A percentile compares a stretch with the other conserved stretches of the same genome.
Evolutionary conservation across 495 filamentous ascomycete species (phyloP).

Genomic region (Tetracladium setigerum): DNA sequence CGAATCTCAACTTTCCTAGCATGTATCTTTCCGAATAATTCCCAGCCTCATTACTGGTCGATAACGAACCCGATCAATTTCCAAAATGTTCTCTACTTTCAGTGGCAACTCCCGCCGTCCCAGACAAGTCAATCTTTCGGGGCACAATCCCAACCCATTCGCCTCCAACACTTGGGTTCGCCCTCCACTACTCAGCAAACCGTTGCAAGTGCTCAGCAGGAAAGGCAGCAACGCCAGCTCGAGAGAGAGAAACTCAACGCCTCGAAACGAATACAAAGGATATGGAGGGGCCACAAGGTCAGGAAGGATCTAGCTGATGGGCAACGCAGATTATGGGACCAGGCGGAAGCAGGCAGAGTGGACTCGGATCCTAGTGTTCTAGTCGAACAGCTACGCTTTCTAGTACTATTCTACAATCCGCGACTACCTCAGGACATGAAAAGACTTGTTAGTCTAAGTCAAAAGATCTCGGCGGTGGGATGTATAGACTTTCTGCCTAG

Average conservation of each 20-base stretch:
- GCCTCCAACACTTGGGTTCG: conserved; percentile 41
- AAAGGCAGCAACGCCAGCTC: conserved; percentile 69
- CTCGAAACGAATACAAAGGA: conserved; percentile 63
- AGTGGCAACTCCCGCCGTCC: conserved; percentile 77
- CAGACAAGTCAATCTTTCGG: conserved; percentile 90
- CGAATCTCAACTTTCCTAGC: not conserved
- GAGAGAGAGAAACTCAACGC: conserved; percentile 76
- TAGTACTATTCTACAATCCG: conserved; percentile 25
- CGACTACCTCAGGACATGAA: conserved; percentile 15
- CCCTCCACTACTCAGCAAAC: conserved; percentile 61
- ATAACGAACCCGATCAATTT: not conserved
- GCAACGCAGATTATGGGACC: conserved; percentile 67
- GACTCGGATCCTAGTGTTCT: conserved; percentile 17
- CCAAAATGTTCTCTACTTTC: conserved; percentile 79
- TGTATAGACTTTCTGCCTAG: conserved; percentile 8
- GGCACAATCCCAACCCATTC: conserved; percentile 72
- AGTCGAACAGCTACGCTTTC: conserved; percentile 17
- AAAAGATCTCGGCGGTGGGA: conserved; percentile 6
- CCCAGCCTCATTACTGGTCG: not conserved
- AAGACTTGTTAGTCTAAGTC: conserved; percentile 12
- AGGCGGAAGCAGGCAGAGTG: conserved; percentile 10
- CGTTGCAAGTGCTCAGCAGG: conserved; percentile 76
- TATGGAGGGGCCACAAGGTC: conserved; percentile 73
- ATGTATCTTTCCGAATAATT: conserved; percentile 13
- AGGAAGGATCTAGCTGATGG: conserved; percentile 46